Base-by-base conservation (phyloP, 257 asterid species). In the Lycium ferocissimum region DNA sequence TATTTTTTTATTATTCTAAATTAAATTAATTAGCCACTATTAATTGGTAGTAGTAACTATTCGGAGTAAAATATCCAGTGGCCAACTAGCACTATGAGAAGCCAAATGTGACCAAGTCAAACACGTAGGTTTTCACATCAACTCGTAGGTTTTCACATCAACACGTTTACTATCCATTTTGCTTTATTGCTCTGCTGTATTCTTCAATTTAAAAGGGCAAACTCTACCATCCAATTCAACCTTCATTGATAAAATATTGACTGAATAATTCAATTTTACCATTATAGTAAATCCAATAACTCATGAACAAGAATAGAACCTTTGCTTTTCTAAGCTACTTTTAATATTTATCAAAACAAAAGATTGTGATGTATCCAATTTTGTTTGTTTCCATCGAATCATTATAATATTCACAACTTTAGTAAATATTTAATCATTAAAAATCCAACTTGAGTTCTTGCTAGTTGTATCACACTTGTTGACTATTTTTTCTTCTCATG, bases 381-480 rank as follows among this genome's bases (percentile, higher is more conserved):
- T 83, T 59, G 84, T 67, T 84, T 87, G 54, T 84, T 81, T 85
- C 20, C 43, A 62, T 33, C 65, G 79, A 82, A 70, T 67, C 86
- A 78, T 86, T 83, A 15, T 26, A 49, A 7, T 17, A 70, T 43
- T 86, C 20, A 33, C 43, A 37, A 59, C 38, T 51, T 10, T 51
- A 13, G 14, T 56, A 6, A 69, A 61, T 45, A 67, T 57, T 80
- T 75, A 18, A 83, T 51, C 59, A 43, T 65, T 65, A 49, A 62
- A 51, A 84, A 14, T 38, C 51, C 56, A 62, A 86, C 85, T 62
- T 37, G 84, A 47, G 59, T 85, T 66, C 84, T 80, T 87, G 82
- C 61, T 83, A 81, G 88, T 79, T 89, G 92, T 88, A 87, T 87
- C 76, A 87, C 88, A 87, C 88, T 65, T 65, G 38, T 83, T 70